Conservation (phyloP, 805 yeast species). For the Hermanozyma aechmeae region DNA sequence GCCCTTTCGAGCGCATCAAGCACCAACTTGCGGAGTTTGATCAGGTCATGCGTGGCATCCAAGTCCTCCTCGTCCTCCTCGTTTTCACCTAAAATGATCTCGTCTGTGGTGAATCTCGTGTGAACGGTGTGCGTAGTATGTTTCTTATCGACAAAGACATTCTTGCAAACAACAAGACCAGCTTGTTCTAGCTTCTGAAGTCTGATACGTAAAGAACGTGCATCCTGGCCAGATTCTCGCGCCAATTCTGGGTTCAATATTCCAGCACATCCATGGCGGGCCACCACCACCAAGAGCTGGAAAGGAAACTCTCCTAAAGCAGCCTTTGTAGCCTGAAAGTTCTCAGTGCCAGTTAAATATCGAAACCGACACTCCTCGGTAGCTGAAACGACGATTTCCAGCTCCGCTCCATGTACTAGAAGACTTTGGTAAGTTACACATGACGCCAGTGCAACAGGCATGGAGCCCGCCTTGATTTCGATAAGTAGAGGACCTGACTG, state of each 20-base stretch:
- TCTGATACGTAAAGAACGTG: slow-evolving; percentile 59
- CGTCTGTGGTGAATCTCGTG: slow-evolving; percentile 30
- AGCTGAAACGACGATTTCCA: slow-evolving; percentile 21
- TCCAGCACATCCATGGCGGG: slow-evolving; percentile 47
- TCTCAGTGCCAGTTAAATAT: slow-evolving; percentile 41
- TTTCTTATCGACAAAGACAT: slow-evolving; percentile 31
- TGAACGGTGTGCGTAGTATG: slow-evolving; percentile 48
- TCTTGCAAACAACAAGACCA: slow-evolving; percentile 37
- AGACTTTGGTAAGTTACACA: slow-evolving; percentile 5
- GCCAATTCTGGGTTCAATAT: slow-evolving; percentile 52
- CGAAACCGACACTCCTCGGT: slow-evolving; percentile 49
- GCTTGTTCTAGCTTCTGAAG: slow-evolving; percentile 43
- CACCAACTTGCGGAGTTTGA: slow-evolving; percentile 25
- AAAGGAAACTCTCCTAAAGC: slow-evolving; percentile 42
- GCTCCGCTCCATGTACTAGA: slow-evolving; percentile 6
- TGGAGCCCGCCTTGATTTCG: slow-evolving; percentile 7
- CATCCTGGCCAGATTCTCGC: slow-evolving; percentile 54
- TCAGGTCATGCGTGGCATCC: slow-evolving; percentile 19
- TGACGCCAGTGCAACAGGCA: slow-evolving; percentile 6
- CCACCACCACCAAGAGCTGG: slow-evolving; percentile 54
- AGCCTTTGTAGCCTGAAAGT: slow-evolving; percentile 38
- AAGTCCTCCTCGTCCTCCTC: slow-evolving; percentile 11
- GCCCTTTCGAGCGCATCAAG: slow-evolving; percentile 46
- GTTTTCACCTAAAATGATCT: slow-evolving; percentile 11
- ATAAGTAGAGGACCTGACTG: slow-evolving; percentile 5